Evolutionary conservation across 306 rosid genomes (phyloP), one percentile per base, ranked within the genome.

Genomic region (Casuarina equisetifolia): DNA sequence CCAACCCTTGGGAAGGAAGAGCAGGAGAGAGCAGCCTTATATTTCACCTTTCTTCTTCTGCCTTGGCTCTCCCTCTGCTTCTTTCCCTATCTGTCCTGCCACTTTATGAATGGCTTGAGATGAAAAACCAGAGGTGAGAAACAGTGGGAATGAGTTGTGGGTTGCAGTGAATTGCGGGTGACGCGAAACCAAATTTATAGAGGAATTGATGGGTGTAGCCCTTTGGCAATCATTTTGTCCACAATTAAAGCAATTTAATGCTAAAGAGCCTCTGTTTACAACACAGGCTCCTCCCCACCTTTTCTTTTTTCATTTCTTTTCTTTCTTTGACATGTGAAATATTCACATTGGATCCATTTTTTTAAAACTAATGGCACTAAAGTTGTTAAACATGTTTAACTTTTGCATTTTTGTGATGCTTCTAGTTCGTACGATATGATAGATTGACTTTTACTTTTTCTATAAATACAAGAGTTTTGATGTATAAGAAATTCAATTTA

Each of bases 131-230:
- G 70, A 63, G 90, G 70, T 53, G 57, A 67, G 77, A 83, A 69
- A 43, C 38, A 69, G 72, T 16, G 76, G 62, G 64, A 35, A 8
- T 48, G 74, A 79, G 48, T 73, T 57, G 82, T 69, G 87, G 91
- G 55, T 57, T 53, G 53, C 73, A 90, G 85, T 76, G 69, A 82
- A 79, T 82, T 77, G 70, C 80, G 88, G 84, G 79, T 63, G 36
- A 54, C 51, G 49, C 63, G 35, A 69, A 59, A 52, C 43, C 44
- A n/a, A 73, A 74, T 74, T 69, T 71, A 51, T 55, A 66, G 76
- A 70, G 20, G 2, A 5, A 45, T 48, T 40, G 13, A 55, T 55
- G 62, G 49, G 71, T 16, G 35, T 32, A 40, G 40, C 55, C 69
- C 74, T 49, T 57, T 58, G 48, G 69, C 69, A 64, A 77, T 72